A percentile compares a stretch with the other conserved stretches of the same genome.
Evolutionary conservation across 192 early-diverging fungal genomes (phyloP).

Genomic region (Lobosporangium transversale): DNA sequence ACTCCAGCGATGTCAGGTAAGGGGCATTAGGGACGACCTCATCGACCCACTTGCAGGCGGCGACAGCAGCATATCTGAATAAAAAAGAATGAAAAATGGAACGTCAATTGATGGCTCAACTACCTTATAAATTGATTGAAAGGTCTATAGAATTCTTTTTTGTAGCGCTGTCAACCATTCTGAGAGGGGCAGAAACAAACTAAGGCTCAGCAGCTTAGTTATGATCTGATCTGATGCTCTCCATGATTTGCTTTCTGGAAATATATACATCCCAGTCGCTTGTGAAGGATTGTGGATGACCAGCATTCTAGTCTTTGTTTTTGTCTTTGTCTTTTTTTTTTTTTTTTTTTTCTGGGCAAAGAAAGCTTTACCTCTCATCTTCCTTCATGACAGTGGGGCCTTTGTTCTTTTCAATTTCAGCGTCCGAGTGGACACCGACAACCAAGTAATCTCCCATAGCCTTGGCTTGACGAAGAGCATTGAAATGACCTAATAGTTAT

Average conservation of each 20-base stretch:
- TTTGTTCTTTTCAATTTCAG: conserved; percentile 92
- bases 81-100: background rate
- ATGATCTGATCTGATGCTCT: too few relatives aligned
- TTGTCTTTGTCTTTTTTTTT: too few relatives aligned
- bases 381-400: conserved; percentile 98
- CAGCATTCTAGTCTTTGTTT: too few relatives aligned
- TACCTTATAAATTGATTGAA: too few relatives aligned
- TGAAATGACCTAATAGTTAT: conserved; percentile 75
- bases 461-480: conserved; percentile 96
- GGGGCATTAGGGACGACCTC: conserved; percentile 92
- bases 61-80: conserved; percentile 93
- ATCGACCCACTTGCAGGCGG: conserved; percentile 95
- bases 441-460: conserved; percentile 95
- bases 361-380: conserved; percentile 78
- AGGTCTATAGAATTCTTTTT: too few relatives aligned
- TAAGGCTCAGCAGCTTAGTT: too few relatives aligned
- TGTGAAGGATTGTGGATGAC: too few relatives aligned
- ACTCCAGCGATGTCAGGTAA: conserved; percentile 89
- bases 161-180: too few relatives aligned
- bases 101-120: background rate
- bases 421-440: conserved; percentile 96
- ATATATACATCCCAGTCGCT: too few relatives aligned
- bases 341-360: too few relatives aligned
- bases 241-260: background rate
- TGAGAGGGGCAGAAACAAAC: too few relatives aligned